Evolutionary conservation across 169 alveolate species (phyloP), one percentile per base, ranked within the genome.

Genomic region (Plasmodium inui): DNA sequence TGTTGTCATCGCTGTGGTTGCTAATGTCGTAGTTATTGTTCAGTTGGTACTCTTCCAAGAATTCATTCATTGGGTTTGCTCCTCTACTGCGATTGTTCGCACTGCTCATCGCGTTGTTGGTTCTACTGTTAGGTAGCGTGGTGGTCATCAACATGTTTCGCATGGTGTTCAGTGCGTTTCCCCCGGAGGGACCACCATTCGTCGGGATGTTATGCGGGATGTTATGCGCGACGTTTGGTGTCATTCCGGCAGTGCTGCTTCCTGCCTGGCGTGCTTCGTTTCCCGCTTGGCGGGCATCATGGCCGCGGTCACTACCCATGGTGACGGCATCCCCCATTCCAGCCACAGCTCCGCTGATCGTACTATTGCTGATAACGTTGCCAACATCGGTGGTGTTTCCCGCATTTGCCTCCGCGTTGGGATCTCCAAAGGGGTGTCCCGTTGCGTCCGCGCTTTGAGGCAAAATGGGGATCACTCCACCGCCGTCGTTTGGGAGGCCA

Each of bases 1-100:
- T 53, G 41, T 86, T 86, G 70, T 86, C 93, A 86, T 86, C 93
- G 55, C 93, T 86, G 46, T 86, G 86, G 71, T 86, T 74, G 57
- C 93, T 86, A 17, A 72, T n/a, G 41, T 86, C 93, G 46, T 74
- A 86, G 70, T 19, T 67, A 7, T 76, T 78, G 32, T 78, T 78
- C 44, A 74, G 17, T 34, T 74, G 93, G 46, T 86, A 74, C 22
- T 86, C 70, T 46, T 14, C 53, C 0, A 78, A 19, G 5, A 55
- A 17, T 76, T 76, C 46, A 44, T 44, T 86, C 39, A n/a, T 9
- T 32, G 57, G 19, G 53, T 41, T 30, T 22, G 28, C 67, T 41
- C 26, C 70, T 85, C 81, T 37, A 12, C 61, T 74, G 4, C 22
- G 44, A 26, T 22, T 19, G 82, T 78, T 89, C 34, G 34, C 5